Conservation (phyloP, 1,284 basidiomycete species). For the Ceratobasidium sp. region DNA sequence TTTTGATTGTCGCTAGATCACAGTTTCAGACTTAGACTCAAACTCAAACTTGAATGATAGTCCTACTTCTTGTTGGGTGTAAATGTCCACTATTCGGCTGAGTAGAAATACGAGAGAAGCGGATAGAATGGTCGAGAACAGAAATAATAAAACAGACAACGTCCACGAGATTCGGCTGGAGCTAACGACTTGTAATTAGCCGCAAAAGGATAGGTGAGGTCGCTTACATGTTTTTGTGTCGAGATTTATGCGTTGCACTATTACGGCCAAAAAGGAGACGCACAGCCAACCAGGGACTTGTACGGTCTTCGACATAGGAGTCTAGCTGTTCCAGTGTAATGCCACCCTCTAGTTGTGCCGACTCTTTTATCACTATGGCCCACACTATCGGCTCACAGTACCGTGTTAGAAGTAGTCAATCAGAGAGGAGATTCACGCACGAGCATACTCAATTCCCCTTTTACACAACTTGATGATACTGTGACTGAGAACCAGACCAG, state of each 20-base stretch:
- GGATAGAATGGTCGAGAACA: background rate
- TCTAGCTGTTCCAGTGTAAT: constrained; percentile 15
- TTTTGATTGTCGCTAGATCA: background rate
- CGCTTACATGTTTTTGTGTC: constrained; percentile 1
- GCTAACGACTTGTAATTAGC: too few species aligned
- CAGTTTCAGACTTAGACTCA: background rate
- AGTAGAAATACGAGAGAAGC: constrained; percentile 28
- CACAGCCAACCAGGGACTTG: constrained; percentile 8
- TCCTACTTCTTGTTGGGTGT: constrained; percentile 27
- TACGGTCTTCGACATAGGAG: background rate
- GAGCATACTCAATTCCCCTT: constrained; percentile 18
- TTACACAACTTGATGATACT: constrained; percentile 19
- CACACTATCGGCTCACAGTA: constrained; percentile 12
- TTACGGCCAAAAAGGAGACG: background rate
- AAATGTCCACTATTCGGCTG: constrained; percentile 17
- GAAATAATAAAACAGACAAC: constrained; percentile 3
- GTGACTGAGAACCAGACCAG: background rate
- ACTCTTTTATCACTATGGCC: constrained; percentile 32
- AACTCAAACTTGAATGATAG: background rate
- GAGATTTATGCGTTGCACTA: background rate
- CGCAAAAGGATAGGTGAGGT: too few species aligned
- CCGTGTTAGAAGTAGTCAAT: too few species aligned
- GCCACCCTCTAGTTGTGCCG: constrained; percentile 16
- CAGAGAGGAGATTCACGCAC: background rate
- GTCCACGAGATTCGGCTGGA: constrained; percentile 29